Evolutionary conservation across 2,329 filamentous ascomycete genomes (phyloP), one percentile per base, ranked within the genome.

Genomic region (Diaporthe amygdali): DNA sequence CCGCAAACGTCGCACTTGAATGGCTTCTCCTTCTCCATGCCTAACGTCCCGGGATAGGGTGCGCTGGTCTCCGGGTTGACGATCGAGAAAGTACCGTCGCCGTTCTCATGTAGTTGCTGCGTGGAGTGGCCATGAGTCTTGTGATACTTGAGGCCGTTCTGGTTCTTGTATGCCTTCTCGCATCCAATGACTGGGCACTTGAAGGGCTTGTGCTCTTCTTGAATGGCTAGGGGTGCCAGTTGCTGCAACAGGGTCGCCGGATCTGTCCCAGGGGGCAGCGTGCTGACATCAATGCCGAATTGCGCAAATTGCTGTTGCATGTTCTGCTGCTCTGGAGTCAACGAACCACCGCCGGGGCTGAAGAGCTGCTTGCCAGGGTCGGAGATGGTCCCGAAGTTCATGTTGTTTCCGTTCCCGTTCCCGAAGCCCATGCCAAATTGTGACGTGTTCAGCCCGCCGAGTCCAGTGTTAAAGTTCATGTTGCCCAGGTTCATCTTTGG

Each of bases 21-120:
- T 3, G 96, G 96, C 85, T 99, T 99, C 85, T 98, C 96, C 82
- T 98, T 99, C 84, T 99, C 96, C 96, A 99, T 99, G n/a, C 96
- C 96, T 44, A 97, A 86, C 1, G 96, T 98, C 39, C 96, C 96
- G 0, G 96, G 96, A 75, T 98, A 99, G 0, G 96, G 96, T 1
- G 94, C 90, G 34, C 94, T 96, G 0, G 96, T 98, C 79, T 97
- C 94, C 0, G 96, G 96, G 77, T 99, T 97, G 66, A 99, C 96
- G 75, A 99, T 99, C 0, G 96, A 98, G 80, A 97, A 98, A 2
- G 96, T 98, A 66, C 96, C 96, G 78, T 99, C 96, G 20, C 94
- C 93, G 77, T 99, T 99, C 81, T 98, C 95, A 79, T 98, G 95
- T 72, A 99, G 88, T 81, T 97, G 94, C 81, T 99, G 96, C 74